These are phyloP conservation scores for Xylariaceae sp. DNA, from an alignment of 2,329 filamentous ascomycete genomes.

Conservation along the genomic window DNA sequence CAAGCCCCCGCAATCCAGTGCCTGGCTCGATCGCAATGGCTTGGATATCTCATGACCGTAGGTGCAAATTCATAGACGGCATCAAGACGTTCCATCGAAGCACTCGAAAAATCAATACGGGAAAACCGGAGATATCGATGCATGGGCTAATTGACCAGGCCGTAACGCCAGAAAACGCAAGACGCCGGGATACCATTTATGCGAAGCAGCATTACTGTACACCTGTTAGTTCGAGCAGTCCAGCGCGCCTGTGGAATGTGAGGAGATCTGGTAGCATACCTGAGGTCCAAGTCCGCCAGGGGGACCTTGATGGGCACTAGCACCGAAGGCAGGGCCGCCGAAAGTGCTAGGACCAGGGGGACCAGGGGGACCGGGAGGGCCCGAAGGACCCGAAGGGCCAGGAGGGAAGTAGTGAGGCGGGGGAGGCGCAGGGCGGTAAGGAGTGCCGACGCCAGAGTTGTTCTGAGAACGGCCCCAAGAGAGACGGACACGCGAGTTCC, in stretches of 20 bases:
- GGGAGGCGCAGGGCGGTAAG: constrained; percentile 83
- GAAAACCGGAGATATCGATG: constrained; percentile 31
- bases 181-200: constrained; percentile 33
- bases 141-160: constrained; percentile 27
- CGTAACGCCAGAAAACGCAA: constrained; percentile 32
- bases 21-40: constrained; percentile 9
- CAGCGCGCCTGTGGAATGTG: not conserved
- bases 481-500: constrained; percentile 93
- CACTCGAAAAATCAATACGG: constrained; percentile 24
- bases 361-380: constrained; percentile 29
- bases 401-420: constrained; percentile 34
- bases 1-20: constrained; percentile 14
- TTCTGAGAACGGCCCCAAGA: constrained; percentile 98
- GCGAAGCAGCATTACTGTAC: constrained; percentile 19
- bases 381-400: constrained; percentile 28
- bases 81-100: constrained; percentile 23
- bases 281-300: constrained; percentile 32
- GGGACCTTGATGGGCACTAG: constrained; percentile 28
- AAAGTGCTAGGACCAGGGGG: constrained; percentile 28
- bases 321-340: constrained; percentile 26
- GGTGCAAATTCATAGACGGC: constrained; percentile 21
- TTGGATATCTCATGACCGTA: constrained; percentile 17
- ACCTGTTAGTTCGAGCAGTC: constrained; percentile 11
- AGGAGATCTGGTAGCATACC: constrained; percentile 20
- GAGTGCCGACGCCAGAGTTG: constrained; percentile 96